These are phyloP conservation scores for Xylariomycetidae sp. DNA, from an alignment of 2,329 filamentous ascomycete genomes.

Conservation along the genomic window DNA sequence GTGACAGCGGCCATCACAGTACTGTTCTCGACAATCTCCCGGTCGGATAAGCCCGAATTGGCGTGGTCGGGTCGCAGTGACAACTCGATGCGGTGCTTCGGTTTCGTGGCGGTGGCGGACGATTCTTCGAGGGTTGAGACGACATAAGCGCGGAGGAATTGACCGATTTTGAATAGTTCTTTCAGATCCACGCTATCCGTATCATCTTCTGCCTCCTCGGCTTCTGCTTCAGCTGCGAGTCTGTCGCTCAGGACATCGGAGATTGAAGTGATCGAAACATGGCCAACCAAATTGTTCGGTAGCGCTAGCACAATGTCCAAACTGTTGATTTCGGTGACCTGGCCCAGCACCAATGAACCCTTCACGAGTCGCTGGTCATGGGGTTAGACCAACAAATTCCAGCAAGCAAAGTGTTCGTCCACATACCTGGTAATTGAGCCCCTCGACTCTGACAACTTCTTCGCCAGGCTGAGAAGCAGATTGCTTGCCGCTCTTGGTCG, in stretches of 20 bases:
- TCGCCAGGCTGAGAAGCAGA: conserved; percentile 50
- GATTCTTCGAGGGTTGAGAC: conserved; percentile 66
- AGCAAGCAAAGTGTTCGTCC: no score
- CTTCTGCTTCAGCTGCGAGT: conserved; percentile 62
- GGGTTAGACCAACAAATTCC: conserved; percentile 26
- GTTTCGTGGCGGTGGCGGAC: conserved; percentile 42
- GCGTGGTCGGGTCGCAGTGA: conserved; percentile 73
- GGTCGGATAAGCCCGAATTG: conserved; percentile 67
- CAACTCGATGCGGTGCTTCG: conserved; percentile 78
- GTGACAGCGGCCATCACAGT: conserved; percentile 82
- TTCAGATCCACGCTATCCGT: conserved; percentile 64
- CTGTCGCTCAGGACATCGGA: conserved; percentile 72
- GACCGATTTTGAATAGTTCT: conserved; percentile 71
- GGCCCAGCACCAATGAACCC: conserved; percentile 82
- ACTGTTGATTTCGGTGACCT: conserved; percentile 73
- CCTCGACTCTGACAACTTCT: conserved; percentile 67
- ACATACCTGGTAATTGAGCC: conserved; percentile 79
- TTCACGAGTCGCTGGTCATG: conserved; percentile 81
- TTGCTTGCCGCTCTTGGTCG: conserved; percentile 44
- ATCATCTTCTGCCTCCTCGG: conserved; percentile 48
- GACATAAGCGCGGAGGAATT: conserved; percentile 83
- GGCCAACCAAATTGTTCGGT: conserved; percentile 88
- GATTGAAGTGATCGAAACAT: conserved; percentile 85
- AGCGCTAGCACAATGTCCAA: conserved; percentile 76
- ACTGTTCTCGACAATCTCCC: conserved; percentile 67